Percentiles rank a stretch among this genome's conserved stretches.
Conservation (phyloP, 108 stramenopile genomes). For the Nitzschia palea region DNA sequence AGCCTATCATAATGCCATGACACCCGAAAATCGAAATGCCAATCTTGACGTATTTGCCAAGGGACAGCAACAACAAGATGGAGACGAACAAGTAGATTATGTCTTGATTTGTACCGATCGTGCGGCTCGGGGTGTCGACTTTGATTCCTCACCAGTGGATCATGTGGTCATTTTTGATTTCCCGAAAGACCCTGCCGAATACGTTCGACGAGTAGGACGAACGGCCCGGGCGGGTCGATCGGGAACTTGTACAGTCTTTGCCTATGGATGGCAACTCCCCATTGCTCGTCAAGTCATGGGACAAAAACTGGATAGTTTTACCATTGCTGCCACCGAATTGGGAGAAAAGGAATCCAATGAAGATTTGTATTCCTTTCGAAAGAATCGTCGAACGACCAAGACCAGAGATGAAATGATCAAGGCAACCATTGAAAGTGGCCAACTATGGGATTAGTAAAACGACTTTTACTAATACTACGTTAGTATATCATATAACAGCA, state of each 20-base stretch:
- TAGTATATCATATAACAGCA: no score
- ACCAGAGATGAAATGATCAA: conserved; percentile 31
- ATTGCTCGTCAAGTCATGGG: conserved; percentile 80
- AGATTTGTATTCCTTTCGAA: conserved; percentile 18
- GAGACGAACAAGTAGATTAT: conserved; percentile 48
- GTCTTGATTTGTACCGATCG: conserved; percentile 96
- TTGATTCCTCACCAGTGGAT: conserved; percentile 83
- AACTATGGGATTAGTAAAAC: conserved; percentile 39
- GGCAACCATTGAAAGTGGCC: conserved; percentile 47
- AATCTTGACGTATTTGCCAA: conserved; percentile 63
- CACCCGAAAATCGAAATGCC: conserved; percentile 56
- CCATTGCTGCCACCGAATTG: conserved; percentile 21
- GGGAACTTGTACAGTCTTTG: conserved; percentile 86
- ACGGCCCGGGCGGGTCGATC: conserved; percentile 91
- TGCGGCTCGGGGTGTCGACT: conserved; percentile 93
- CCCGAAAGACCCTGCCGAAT: conserved; percentile 84
- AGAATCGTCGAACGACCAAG: conserved; percentile 18
- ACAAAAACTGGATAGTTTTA: conserved; percentile 35
- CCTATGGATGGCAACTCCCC: conserved; percentile 86
- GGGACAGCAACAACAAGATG: conserved; percentile 29
- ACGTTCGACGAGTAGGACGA: conserved; percentile 81
- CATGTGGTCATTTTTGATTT: conserved; percentile 95
- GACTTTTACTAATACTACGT: neutral
- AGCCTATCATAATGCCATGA: conserved; percentile 90
- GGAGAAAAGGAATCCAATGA: conserved; percentile 32